Evolutionary conservation across 225 moss, liverwort and hornwort genomes (phyloP), one percentile per base, ranked within the genome.

Genomic region (Thuidium tamariscinum): DNA sequence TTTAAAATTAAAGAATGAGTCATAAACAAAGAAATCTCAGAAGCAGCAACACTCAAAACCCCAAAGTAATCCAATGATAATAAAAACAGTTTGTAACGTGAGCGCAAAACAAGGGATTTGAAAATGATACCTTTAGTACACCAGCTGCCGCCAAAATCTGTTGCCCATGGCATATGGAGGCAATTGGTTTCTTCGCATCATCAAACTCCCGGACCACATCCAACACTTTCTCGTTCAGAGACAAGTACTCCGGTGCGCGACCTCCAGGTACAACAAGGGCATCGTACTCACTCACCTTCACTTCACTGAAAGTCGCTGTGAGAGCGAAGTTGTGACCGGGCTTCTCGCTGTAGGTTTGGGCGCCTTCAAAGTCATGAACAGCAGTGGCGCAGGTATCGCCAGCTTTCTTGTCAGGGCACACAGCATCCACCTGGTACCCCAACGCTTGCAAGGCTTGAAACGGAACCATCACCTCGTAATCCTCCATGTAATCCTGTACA

Each of bases 281-380:
- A 86, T 99, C 96, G 39, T 99, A 99, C 18, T 87, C 82, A 36
- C 88, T 93, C 36, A 80, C 61, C 81, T 91, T 92, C 65, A 93
- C 90, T 41, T 93, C 92, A 66, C 91, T 83, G 49, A 99, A 97
- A 54, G 89, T 90, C 30, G 99, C 95, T 23, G 99, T 97, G 49
- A 99, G 90, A 79, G 82, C 62, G 42, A 99, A 99, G 36, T 95
- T 94, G 86, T 99, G 99, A 39, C 99, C 97, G 51, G 97, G 97
- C 85, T 99, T 99, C 87, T 99, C 99, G 81, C 97, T 96, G 89
- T 99, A 99, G 21, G 99, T 99, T 92, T 99, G 97, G 15, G 96
- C 99, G 70, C 97, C 99, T 91, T 99, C 99, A 70, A 99, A 99
- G 89, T 99, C 97, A 49, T 99, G 99, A 61, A 99, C 93, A 22